Evolutionary conservation across 768 basidiomycete genomes (phyloP), one percentile per base, ranked within the genome.

Genomic region (Boletus insuetus): DNA sequence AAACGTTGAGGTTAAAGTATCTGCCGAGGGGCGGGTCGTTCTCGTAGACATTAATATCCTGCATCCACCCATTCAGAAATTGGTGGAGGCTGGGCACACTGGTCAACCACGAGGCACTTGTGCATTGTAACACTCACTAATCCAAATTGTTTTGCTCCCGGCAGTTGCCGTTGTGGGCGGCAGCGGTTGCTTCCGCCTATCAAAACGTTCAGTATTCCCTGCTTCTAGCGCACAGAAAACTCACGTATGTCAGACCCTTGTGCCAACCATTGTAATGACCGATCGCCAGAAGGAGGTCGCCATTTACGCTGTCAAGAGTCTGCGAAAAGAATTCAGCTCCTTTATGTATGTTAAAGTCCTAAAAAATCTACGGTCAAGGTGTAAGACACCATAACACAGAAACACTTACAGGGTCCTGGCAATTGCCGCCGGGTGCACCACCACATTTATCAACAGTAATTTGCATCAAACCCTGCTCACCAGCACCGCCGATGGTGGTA

Each of bases 401-500:
- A 54, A 35, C 39, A 63, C 72, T 24, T 56, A 76, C 75, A 19
- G 67, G 61, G 51, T 79, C 74, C 59, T 70, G 65, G 72, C 77
- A 79, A 59, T 78, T 70, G 22, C 71, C 73, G 20, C 66, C 61
- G 3, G 77, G 76, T 1, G 84, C 84, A 53, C 73, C 80, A 43
- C 65, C 77, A 62, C 91, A 94, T 70, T 93, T 94, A 58, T 90
- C 89, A 39, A 70, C 64, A 17, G 88, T 88, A 58, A 94, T 77
- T 69, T 94, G 91, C 91, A 94, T 94, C 49, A 94, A 73, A 32
- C 91, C 92, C 64, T 90, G 86, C 69, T 94, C 92, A 42, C 91
- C 89, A 20, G 77, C 89, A 16, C 85, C 86, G 49, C 92, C 92
- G 43, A 83, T 76, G 7, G 80, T 81, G 16, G 72, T 54, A 3